These are phyloP conservation scores for Zygosaccharomyces pseudorouxii DNA, from an alignment of 805 yeast species.

Conservation along the genomic window DNA sequence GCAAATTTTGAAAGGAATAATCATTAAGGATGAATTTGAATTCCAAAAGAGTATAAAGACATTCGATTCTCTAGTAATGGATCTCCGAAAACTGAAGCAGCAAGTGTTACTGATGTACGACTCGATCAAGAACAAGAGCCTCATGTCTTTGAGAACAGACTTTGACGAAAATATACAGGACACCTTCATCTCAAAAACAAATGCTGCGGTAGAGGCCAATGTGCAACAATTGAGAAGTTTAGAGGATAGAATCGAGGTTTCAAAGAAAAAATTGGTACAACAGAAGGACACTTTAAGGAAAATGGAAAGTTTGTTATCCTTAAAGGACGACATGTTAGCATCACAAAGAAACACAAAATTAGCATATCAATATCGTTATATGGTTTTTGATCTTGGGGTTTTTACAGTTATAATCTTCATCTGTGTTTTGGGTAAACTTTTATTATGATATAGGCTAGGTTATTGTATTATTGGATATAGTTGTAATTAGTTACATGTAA, in stretches of 20 bases:
- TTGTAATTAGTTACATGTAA: background rate
- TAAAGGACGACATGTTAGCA: conserved; percentile 18
- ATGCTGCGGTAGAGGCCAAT: conserved; percentile 13
- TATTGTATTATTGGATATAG: background rate
- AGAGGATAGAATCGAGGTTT: conserved; percentile 26
- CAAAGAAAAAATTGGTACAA: conserved; percentile 18
- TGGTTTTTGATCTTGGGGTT: conserved; percentile 13
- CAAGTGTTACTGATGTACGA: conserved; percentile 25
- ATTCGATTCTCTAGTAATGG: conserved; percentile 22
- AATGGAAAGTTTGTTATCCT: conserved; percentile 24
- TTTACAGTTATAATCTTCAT: conserved; percentile 6
- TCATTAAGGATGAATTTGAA: conserved; percentile 28
- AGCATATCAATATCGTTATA: conserved; percentile 16
- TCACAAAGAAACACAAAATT: conserved; percentile 17
- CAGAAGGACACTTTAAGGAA: conserved; percentile 29
- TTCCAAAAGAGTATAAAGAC: conserved; percentile 30
- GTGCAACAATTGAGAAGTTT: conserved; percentile 27
- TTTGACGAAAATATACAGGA: conserved; percentile 26
- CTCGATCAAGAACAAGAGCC: conserved; percentile 28
- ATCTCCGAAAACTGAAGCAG: conserved; percentile 30
- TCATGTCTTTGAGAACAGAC: conserved; percentile 28
- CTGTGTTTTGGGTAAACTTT: conserved; percentile 7
- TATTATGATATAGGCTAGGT: conserved; percentile 4
- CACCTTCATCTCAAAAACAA: conserved; percentile 25
- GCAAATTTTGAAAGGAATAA: conserved; percentile 18